phyloP scores from a whole-genome alignment of 2,329 filamentous ascomycete genomes.

The Scedosporium boydii region DNA sequence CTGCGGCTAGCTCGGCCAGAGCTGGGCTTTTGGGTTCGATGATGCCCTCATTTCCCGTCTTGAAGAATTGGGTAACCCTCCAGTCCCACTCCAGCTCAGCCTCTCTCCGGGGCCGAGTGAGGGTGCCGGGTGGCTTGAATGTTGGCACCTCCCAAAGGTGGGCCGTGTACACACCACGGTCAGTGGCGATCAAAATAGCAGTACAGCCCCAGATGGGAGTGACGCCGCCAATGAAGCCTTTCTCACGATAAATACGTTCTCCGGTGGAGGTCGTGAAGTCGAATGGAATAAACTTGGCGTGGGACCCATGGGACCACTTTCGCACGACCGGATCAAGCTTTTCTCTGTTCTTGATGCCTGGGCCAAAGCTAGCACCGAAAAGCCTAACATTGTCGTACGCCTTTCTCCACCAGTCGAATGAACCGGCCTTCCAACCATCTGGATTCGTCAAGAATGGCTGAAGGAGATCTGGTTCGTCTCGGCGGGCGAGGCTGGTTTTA shows the following conservation, averaged over 20 bases:
- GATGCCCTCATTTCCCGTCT: not conserved
- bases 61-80: conserved; percentile 1
- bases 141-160: conserved; percentile 4
- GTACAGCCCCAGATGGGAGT: conserved; percentile 4
- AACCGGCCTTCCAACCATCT: not conserved
- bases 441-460: not conserved
- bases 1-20: not conserved
- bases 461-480: not conserved
- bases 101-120: not conserved
- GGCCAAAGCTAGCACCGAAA: not conserved
- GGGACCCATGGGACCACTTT: not conserved
- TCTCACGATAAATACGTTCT: not conserved
- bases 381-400: not conserved
- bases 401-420: conserved; percentile 1
- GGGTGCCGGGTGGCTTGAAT: not conserved
- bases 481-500: not conserved
- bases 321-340: not conserved
- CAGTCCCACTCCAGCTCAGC: not conserved
- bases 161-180: conserved; percentile 1
- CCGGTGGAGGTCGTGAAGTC: not conserved
- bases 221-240: not conserved
- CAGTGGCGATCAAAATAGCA: not conserved
- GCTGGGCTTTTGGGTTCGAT: not conserved
- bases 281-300: not conserved
- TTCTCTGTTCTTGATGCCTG: not conserved